These are phyloP conservation scores for Erysiphe pulchra DNA, from an alignment of 2,329 filamentous ascomycete species.

Conservation along the genomic window DNA sequence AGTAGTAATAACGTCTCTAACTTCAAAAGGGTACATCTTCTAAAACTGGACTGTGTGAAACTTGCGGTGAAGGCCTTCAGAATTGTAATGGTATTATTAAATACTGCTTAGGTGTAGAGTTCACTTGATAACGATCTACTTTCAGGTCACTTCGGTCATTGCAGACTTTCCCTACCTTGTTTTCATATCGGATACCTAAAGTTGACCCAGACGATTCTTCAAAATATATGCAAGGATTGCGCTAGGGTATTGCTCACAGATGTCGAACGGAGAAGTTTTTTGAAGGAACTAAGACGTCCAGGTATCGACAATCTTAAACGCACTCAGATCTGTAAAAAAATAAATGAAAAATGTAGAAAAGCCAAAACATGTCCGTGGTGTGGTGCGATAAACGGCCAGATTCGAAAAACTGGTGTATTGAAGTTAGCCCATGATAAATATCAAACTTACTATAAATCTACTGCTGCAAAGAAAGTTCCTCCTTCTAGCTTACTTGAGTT, in stretches of 20 bases:
- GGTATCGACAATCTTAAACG: conserved; percentile 70
- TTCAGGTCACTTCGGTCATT: conserved; percentile 64
- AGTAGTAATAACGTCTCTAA: not conserved
- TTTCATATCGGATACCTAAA: conserved; percentile 95
- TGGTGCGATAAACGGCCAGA: conserved; percentile 60
- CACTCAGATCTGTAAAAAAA: conserved; percentile 61
- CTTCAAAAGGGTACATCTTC: conserved; percentile 45
- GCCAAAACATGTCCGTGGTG: conserved; percentile 62
- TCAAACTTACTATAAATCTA: conserved; percentile 65
- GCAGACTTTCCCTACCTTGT: conserved; percentile 68
- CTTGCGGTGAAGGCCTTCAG: conserved; percentile 57
- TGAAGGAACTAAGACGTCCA: conserved; percentile 59
- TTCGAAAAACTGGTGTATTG: conserved; percentile 75
- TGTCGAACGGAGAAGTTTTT: conserved; percentile 45
- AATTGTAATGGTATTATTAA: conserved; percentile 39
- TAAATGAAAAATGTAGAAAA: conserved; percentile 78
- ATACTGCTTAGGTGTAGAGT: not conserved
- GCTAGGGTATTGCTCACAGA: conserved; percentile 63
- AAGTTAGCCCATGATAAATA: conserved; percentile 93
- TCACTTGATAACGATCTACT: not conserved
- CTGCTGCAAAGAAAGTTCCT: conserved; percentile 57
- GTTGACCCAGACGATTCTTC: conserved; percentile 72
- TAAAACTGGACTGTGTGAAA: conserved; percentile 55
- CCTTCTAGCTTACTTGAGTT: conserved; percentile 65
- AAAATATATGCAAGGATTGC: conserved; percentile 92